Evolutionary conservation across 1,139 yeast genomes (phyloP), one percentile per base, ranked within the genome.

Genomic region (Lodderomyces jiufengensis): DNA sequence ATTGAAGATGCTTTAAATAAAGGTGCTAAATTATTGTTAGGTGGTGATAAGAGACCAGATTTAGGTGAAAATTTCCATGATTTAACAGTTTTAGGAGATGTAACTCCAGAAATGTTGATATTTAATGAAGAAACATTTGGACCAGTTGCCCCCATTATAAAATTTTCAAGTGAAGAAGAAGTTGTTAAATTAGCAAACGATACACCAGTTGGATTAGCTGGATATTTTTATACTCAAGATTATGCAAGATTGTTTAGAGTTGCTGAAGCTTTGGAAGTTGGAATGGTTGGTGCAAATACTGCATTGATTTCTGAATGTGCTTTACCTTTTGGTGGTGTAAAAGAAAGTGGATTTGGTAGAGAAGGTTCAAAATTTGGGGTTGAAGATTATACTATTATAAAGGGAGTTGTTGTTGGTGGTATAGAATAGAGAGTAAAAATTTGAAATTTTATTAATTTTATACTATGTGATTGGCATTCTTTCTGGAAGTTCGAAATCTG

Each of bases 71-170:
- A 76, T 50, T 88, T 85, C 61, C 88, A 79, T 55, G 80, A 80
- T 12, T 85, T 94, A 39, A 84, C 94, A 1, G 78, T 88, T 8
- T 56, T 88, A 40, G 67, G 77, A 9, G 73, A 79, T 43, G 88
- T 84, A 26, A 76, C 85, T 34, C 61, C 68, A 6, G 73, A 73
- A 27, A 84, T 87, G 73, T 54, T 60, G 39, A 83, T 87, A 18
- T 67, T 78, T 40, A 52, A 63, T 23, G 94, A 86, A 49, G 97
- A 88, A 62, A 86, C 95, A 1, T 88, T 88, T 57, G 97, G 96
- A 9, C 97, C 97, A 4, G 68, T 88, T 31, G 94, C 92, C 37
- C 92, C 94, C 1, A 60, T 88, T 28, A 73, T 84, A 45, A 73
- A 76, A 43, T 82, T 87, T 57, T 64, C 68, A 11, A 60, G 76